Evolutionary conservation across 768 basidiomycete species (phyloP).

Genomic region (Naganishia vaughanmartiniae): DNA sequence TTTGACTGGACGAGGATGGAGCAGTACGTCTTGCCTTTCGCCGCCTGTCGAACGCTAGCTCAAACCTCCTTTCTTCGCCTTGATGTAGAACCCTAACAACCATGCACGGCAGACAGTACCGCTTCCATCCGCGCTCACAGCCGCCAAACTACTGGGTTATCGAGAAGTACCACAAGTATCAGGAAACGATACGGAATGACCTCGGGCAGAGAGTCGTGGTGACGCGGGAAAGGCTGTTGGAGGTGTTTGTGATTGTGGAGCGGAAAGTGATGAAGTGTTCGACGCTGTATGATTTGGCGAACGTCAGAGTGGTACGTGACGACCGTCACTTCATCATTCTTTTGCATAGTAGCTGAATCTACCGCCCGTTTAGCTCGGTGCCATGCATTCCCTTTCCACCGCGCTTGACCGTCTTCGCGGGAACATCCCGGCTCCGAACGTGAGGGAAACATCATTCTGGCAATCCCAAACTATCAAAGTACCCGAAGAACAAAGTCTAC

Average conservation of each 20-base stretch:
- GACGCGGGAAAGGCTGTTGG: conserved; percentile 14
- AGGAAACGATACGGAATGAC: conserved; percentile 17
- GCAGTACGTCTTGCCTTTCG: not conserved
- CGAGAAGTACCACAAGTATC: conserved; percentile 23
- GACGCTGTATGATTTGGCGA: conserved; percentile 24
- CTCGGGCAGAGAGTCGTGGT: not conserved
- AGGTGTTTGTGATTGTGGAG: conserved; percentile 16
- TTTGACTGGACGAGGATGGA: conserved; percentile 24
- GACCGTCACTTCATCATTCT: not conserved
- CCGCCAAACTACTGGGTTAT: conserved; percentile 28
- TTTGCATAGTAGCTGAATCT: not conserved
- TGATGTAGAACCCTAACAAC: not conserved
- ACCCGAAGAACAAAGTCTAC: conserved; percentile 7
- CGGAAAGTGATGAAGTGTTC: conserved; percentile 21
- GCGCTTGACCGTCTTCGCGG: conserved; percentile 9
- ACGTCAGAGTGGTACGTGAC: conserved; percentile 19
- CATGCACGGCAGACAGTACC: conserved; percentile 29
- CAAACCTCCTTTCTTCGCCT: not conserved
- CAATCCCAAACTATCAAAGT: conserved; percentile 22
- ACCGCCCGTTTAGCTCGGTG: not conserved
- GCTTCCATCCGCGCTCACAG: conserved; percentile 11
- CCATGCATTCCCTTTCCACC: conserved; percentile 18
- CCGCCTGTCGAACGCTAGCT: not conserved
- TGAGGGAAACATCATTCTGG: conserved; percentile 27
- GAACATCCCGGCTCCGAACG: conserved; percentile 3